phyloP scores from a whole-genome alignment of 1,139 yeast genomes.

The Scheffersomyces insectosa region DNA sequence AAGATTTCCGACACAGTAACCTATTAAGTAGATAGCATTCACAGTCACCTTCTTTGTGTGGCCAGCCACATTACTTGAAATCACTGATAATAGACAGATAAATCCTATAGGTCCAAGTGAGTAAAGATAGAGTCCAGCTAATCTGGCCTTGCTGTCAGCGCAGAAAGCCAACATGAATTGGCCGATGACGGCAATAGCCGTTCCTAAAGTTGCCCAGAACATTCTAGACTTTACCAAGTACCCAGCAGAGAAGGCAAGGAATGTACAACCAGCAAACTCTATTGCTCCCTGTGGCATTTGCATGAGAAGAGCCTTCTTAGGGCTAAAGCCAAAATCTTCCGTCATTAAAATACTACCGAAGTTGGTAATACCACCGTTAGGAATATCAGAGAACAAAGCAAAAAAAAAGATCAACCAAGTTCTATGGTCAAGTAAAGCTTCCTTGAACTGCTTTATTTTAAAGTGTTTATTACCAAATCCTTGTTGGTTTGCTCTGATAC shows the following conservation, averaged over 20 bases:
- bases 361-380: slow-evolving; percentile 55
- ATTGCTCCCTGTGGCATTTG: slow-evolving; percentile 41
- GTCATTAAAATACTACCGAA: slow-evolving; percentile 49
- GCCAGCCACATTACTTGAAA: slow-evolving; percentile 67
- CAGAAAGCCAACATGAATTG: slow-evolving; percentile 53
- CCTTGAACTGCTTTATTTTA: slow-evolving; percentile 54
- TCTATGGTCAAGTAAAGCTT: slow-evolving; percentile 50
- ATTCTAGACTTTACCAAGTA: slow-evolving; percentile 24
- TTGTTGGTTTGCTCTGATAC: slow-evolving; percentile 43
- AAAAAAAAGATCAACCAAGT: slow-evolving; percentile 44
- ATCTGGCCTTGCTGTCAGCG: slow-evolving; percentile 7
- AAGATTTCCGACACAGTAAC: slow-evolving; percentile 67
- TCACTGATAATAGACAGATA: slow-evolving; percentile 47
- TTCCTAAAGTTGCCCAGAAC: slow-evolving; percentile 43
- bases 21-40: slow-evolving; percentile 60
- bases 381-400: slow-evolving; percentile 44
- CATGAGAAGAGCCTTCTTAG: slow-evolving; percentile 34
- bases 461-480: slow-evolving; percentile 58
- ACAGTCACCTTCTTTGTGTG: slow-evolving; percentile 65
- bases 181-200: slow-evolving; percentile 36
- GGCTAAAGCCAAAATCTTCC: slow-evolving; percentile 45
- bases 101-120: slow-evolving; percentile 39
- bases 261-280: slow-evolving; percentile 43
- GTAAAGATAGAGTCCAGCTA: slow-evolving; percentile 12
- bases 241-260: slow-evolving; percentile 13